Base-by-base conservation (phyloP, 2,329 filamentous ascomycete species). In the Shiraia bambusicola region DNA sequence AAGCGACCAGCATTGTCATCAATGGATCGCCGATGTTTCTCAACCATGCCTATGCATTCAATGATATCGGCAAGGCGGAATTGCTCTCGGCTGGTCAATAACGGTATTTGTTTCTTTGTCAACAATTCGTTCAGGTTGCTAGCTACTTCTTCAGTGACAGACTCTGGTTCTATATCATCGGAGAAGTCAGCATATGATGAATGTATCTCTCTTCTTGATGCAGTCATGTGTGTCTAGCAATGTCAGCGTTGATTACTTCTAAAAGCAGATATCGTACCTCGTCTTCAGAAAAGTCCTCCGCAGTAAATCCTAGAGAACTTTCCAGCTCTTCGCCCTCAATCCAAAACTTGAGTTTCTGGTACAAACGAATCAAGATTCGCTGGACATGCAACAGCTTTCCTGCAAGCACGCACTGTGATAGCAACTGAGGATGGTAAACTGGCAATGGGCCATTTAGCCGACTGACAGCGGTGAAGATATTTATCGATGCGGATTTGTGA, bases 1-100 rank as follows among this genome's bases (percentile, higher is more conserved):
- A 91, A 96, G 30, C 89, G 83, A 7, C 87, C 86, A 3, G 87
- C 91, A 59, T 95, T 95, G 57, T 88, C 87, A 59, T 96, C 91
- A 71, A 96, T 86, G 2, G 90, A 95, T 5, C 88, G 82, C 13
- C 89, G 82, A 59, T 96, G 88, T 58, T 86, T 87, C 64, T 95
- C 89, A 1, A 95, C 88, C 28, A 87, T 81, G 3, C 87, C 86
- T 31, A 86, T 82, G 48, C 90, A 95, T 67, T 95, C 88, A 26
- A 93, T 79, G 34, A 91, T 91, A 58, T 93, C 86, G 12, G 86
- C 85, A 2, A 95, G 73, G 54, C 88, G 86, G 40, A 94, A 92
- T 59, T 95, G 90, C 60, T 95, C 88, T 43, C 88, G 86, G 22
- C 86, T 86, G 0, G 89, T 90, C 1, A 96, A 76, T 50, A 93